Conservation (phyloP, 306 rosid genomes). For the Astragalus glycyphyllos region DNA sequence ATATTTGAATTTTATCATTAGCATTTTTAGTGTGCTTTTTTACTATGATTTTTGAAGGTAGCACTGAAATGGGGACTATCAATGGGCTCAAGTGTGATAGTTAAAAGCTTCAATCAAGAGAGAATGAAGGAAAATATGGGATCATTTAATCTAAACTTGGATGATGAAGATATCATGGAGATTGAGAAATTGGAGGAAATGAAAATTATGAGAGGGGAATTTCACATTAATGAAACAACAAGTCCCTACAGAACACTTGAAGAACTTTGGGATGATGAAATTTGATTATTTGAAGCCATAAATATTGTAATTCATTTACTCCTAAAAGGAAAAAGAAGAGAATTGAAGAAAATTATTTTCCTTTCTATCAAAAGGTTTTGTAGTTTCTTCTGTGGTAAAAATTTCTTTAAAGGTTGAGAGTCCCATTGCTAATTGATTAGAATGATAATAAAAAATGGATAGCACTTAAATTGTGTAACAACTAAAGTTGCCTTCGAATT, state of each 20-base stretch:
- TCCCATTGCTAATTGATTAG: too few species aligned
- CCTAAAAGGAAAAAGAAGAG: background rate
- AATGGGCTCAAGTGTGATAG: slow-evolving; percentile 85
- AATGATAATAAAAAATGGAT: too few species aligned
- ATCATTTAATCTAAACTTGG: slow-evolving; percentile 64
- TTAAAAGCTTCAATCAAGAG: slow-evolving; percentile 73
- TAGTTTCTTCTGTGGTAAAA: too few species aligned
- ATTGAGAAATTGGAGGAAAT: slow-evolving; percentile 70
- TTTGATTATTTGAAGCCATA: slow-evolving; percentile 52
- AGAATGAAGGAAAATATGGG: slow-evolving; percentile 77
- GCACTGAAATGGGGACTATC: slow-evolving; percentile 81
- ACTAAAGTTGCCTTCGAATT: background rate
- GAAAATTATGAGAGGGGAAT: slow-evolving; percentile 94
- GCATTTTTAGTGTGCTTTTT: background rate
- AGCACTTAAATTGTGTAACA: background rate
- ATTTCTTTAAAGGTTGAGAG: too few species aligned
- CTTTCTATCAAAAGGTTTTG: too few species aligned
- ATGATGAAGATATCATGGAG: slow-evolving; percentile 58
- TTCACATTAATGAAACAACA: slow-evolving; percentile 73
- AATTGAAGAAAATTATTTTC: slow-evolving; percentile 1
- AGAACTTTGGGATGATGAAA: slow-evolving; percentile 87
- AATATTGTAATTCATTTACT: slow-evolving; percentile 14
- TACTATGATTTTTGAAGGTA: slow-evolving; percentile 50
- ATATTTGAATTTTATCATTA: slow-evolving; percentile 12
- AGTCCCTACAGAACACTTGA: slow-evolving; percentile 79